Percentiles rank a stretch among this genome's conserved stretches.
These are phyloP conservation scores for Phalaenopsis aphrodite DNA, from an alignment of 106 monocot species.

Conservation along the genomic window DNA sequence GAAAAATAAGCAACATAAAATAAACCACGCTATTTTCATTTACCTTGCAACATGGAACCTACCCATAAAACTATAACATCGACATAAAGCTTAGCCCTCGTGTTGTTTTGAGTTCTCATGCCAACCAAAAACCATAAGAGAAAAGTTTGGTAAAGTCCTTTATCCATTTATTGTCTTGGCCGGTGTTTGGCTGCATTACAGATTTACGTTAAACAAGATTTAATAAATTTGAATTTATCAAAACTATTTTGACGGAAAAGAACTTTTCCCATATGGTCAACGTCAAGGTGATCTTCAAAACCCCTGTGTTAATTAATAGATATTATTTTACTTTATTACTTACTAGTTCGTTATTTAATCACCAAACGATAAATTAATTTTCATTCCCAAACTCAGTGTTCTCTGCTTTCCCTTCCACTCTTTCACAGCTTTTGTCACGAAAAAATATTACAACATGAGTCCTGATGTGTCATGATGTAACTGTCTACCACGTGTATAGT, in stretches of 20 bases:
- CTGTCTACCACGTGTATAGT: too few species aligned
- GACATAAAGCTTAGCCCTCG: not conserved
- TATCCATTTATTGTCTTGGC: not conserved
- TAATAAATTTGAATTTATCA: too few species aligned
- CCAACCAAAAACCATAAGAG: not conserved
- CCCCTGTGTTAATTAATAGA: constrained; percentile 1
- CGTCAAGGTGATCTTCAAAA: too few species aligned
- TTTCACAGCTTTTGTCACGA: too few species aligned
- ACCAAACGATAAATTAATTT: not conserved
- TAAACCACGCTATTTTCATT: not conserved
- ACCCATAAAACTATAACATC: not conserved
- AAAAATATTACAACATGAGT: too few species aligned
- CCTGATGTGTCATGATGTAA: too few species aligned
- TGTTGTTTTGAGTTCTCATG: not conserved
- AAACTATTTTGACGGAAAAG: too few species aligned
- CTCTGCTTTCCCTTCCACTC: not conserved
- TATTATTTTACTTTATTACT: constrained; percentile 9
- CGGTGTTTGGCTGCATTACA: too few species aligned
- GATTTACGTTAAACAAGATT: too few species aligned
- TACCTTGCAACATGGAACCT: not conserved
- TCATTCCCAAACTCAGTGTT: not conserved
- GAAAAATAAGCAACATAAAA: too few species aligned
- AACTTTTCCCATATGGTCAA: too few species aligned
- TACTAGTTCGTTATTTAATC: constrained; percentile 1
- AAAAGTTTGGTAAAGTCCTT: not conserved